Evolutionary conservation across 441 rosid species (phyloP).

Genomic region (Populus hybrid): DNA sequence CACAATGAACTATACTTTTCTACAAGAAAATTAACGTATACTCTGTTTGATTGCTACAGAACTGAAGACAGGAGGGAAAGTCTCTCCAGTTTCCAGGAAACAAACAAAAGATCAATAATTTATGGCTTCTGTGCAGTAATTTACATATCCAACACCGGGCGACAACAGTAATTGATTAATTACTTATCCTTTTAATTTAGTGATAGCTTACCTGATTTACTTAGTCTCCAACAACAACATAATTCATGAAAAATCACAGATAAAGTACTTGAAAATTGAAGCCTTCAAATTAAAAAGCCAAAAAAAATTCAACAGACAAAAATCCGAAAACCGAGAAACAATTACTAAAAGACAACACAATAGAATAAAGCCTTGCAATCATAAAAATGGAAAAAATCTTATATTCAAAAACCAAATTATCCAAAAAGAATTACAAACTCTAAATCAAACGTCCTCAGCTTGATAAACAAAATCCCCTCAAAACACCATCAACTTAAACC

Average conservation of each 20-base stretch:
- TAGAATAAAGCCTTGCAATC: neutral
- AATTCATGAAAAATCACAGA: neutral
- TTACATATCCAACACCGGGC: neutral
- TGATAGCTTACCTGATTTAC: neutral
- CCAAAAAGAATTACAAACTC: neutral
- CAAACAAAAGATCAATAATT: neutral
- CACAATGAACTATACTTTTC: neutral
- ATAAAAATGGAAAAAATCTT: neutral
- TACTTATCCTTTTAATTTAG: neutral
- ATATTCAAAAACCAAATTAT: neutral
- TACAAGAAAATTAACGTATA: neutral
- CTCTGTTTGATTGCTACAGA: neutral
- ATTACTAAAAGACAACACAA: neutral
- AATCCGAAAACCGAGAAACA: conserved; percentile 1
- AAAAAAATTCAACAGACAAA: neutral
- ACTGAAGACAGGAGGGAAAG: neutral
- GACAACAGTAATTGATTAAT: neutral
- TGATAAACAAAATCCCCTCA: neutral
- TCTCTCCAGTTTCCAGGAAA: neutral
- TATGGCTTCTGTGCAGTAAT: neutral
- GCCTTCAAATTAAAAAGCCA: neutral
- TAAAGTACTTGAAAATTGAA: neutral
- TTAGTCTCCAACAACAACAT: neutral
- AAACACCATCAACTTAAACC: neutral
- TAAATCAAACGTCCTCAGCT: neutral